Evolutionary conservation across 2,329 filamentous ascomycete species (phyloP).

Genomic region (Rhytidhysteron rufulum): DNA sequence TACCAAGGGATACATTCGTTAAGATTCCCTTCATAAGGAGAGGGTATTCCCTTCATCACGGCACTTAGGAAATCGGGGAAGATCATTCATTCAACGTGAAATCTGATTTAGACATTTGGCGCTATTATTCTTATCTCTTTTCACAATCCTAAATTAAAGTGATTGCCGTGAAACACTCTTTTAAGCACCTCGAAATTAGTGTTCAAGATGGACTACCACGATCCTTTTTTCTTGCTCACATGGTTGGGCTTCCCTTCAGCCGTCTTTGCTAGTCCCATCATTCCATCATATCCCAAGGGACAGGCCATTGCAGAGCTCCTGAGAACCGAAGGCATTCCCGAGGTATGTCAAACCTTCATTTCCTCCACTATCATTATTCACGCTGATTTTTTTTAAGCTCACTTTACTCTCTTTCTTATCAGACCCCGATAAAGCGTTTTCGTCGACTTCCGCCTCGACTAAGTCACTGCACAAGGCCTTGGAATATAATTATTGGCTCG

Average conservation of each 20-base stretch:
- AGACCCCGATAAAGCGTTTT: neutral
- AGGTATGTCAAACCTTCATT: constrained; percentile 10
- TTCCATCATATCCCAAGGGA: constrained; percentile 28
- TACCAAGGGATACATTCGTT: too few relatives aligned
- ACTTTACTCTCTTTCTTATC: neutral
- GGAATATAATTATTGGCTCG: constrained; percentile 13
- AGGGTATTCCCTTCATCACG: too few relatives aligned
- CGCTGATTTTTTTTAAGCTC: neutral
- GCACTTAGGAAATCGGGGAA: too few relatives aligned
- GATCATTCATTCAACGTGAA: too few relatives aligned
- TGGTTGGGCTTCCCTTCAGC: constrained; percentile 23
- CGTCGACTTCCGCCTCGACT: constrained; percentile 2
- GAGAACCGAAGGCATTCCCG: constrained; percentile 29
- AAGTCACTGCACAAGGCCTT: constrained; percentile 1
- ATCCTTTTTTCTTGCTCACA: constrained; percentile 12
- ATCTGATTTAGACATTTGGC: too few relatives aligned
- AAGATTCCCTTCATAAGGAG: too few relatives aligned
- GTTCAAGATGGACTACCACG: too few relatives aligned
- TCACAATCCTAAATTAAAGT: too few relatives aligned
- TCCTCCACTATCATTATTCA: neutral
- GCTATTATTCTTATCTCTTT: too few relatives aligned
- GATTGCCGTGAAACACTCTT: too few relatives aligned
- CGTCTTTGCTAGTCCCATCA: constrained; percentile 26
- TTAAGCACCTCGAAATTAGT: too few relatives aligned
- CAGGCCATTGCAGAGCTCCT: constrained; percentile 30